Conservation (phyloP, 202 grass and related monocot species). For the Saccharum hybrid region DNA sequence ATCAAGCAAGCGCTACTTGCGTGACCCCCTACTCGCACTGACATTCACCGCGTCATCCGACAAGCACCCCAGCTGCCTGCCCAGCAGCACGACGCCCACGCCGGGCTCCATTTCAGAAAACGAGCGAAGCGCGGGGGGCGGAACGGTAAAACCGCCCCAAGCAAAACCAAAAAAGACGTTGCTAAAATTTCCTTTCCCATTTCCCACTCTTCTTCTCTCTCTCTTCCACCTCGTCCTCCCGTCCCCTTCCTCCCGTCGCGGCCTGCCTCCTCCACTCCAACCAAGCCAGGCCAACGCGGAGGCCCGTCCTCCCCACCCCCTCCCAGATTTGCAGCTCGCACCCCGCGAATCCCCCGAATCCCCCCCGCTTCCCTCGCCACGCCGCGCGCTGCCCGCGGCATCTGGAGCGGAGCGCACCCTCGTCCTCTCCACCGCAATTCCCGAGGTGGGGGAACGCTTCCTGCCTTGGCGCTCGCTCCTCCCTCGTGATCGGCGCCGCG, state of each 20-base stretch:
- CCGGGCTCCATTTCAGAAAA: conserved; percentile 26
- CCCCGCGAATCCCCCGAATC: conserved; percentile 31
- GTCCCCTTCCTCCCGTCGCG: conserved; percentile 44
- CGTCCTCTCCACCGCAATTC: conserved; percentile 31
- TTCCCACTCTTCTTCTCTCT: background rate
- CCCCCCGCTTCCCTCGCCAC: background rate
- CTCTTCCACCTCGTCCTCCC: conserved; percentile 38
- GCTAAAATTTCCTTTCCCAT: conserved; percentile 3
- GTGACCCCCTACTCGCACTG: background rate
- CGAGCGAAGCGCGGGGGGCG: background rate
- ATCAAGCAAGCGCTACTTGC: background rate
- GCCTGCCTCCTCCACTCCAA: conserved; percentile 48
- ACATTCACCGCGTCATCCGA: background rate
- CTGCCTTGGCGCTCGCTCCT: conserved; percentile 15
- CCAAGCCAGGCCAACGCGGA: conserved; percentile 17
- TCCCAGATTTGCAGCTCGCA: conserved; percentile 34
- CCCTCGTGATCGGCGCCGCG: conserved; percentile 46
- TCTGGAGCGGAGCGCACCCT: conserved; percentile 29
- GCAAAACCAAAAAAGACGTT: conserved; percentile 44
- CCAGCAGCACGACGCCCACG: background rate
- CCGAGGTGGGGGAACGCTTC: conserved; percentile 36
- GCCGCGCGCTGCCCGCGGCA: conserved; percentile 41
- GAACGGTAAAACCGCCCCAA: conserved; percentile 23
- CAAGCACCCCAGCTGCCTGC: background rate
- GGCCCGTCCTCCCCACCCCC: background rate